A percentile compares a stretch with the other conserved stretches of the same genome.
phyloP scores from a whole-genome alignment of 129 eudicot genomes.

The Flaveria sonorensis region DNA sequence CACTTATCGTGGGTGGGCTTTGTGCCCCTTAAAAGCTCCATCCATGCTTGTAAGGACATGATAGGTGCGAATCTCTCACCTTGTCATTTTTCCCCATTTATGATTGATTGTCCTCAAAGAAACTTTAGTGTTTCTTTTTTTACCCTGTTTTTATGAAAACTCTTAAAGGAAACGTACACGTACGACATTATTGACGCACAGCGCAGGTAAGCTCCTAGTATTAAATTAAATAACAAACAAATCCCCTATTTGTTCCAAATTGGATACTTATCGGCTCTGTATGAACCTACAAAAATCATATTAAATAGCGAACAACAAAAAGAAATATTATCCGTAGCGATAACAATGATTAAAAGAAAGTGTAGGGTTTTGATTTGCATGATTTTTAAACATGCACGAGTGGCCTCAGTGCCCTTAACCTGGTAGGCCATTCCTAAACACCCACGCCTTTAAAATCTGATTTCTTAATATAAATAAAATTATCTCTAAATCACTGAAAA shows the following conservation, averaged over 20 bases:
- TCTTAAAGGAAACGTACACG: too few relatives aligned
- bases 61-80: too few relatives aligned
- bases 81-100: too few relatives aligned
- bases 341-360: slow-evolving; percentile 25
- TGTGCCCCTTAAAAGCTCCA: too few relatives aligned
- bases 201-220: too few relatives aligned
- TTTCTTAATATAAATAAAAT: slow-evolving; percentile 2
- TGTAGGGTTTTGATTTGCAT: slow-evolving; percentile 29
- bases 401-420: slow-evolving; percentile 1
- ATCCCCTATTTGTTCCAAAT: not conserved
- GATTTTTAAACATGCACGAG: slow-evolving; percentile 28
- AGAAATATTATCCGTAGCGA: not conserved
- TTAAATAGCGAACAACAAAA: not conserved
- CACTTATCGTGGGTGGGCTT: too few relatives aligned
- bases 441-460: slow-evolving; percentile 13
- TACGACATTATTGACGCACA: too few relatives aligned
- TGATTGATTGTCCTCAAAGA: too few relatives aligned
- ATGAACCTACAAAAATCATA: not conserved
- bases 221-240: not conserved
- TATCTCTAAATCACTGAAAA: not conserved
- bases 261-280: not conserved
- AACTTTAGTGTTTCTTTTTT: too few relatives aligned
- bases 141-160: too few relatives aligned
- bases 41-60: too few relatives aligned
- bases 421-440: slow-evolving; percentile 18